Evolutionary conservation across 805 yeast species (phyloP), one percentile per base, ranked within the genome.

Genomic region (Wickerhamomyces bisporus): DNA sequence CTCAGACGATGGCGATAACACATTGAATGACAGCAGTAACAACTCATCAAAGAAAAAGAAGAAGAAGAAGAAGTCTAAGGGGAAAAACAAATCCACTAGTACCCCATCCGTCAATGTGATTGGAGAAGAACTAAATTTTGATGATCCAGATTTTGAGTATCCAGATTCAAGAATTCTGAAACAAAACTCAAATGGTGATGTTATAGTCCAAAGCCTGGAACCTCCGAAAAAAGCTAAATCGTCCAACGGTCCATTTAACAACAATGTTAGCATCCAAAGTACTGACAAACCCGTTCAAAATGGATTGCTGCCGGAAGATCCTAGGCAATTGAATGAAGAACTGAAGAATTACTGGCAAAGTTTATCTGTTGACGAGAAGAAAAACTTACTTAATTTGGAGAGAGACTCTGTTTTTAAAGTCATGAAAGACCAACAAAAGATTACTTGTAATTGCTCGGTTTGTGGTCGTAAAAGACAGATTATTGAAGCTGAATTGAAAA

Each of bases 401-500:
- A 81, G 79, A 54, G 75, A 75, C 33, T 79, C 85, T 29, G 78
- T 88, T 1, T 68, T 84, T 60, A 73, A 72, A 34, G 70, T 77
- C 30, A 75, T 86, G 57, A 75, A 72, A 43, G 77, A 71, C 42
- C 78, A 77, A 52, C 81, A 77, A 52, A 67, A 70, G 44, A 62
- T 66, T 19, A 58, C 57, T 12, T 88, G 96, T 57, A 71, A 76
- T 41, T 89, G 96, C 56, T 65, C 79, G 4, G 77, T 77, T 15
- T 89, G 96, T 62, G 91, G 89, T 2, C 73, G 85, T 32, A 80
- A 83, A 48, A 77, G 81, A 50, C 60, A 66, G 35, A 77, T 86
- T 13, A 73, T 86, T 45, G 93, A 84, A 53, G 79, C 76, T 48
- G 95, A 86, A 55, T 69, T 88, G 51, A 87, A 80, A 49, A 74